phyloP scores from a whole-genome alignment of 257 asterid species.

The Echites panduratus region DNA sequence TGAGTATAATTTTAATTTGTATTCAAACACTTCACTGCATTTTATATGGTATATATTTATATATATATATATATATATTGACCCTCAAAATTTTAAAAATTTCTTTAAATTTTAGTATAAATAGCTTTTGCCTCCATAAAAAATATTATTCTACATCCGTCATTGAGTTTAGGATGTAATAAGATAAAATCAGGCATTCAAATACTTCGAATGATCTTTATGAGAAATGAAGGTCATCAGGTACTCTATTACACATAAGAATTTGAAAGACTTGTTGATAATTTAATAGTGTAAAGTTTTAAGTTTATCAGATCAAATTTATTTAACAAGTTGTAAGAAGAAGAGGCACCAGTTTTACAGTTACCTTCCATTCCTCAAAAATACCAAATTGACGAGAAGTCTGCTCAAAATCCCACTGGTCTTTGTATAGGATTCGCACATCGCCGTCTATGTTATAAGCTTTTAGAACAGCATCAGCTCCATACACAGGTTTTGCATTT shows the following conservation, averaged over 20 bases:
- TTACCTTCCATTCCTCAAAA: conserved; percentile 99
- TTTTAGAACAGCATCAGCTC: conserved; percentile 57
- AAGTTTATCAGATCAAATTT: neutral
- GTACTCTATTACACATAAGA: neutral
- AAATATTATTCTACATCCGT: no score
- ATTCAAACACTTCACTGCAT: no score
- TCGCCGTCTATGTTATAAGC: conserved; percentile 68
- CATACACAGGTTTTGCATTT: conserved; percentile 62
- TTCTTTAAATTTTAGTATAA: no score
- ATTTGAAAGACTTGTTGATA: neutral
- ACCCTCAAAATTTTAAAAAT: no score
- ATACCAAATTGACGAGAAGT: conserved; percentile 87
- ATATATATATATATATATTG: no score
- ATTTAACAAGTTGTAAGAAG: neutral
- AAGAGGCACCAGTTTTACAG: neutral
- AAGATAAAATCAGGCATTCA: neutral
- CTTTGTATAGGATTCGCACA: conserved; percentile 65
- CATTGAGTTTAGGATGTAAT: neutral
- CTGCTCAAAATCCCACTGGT: conserved; percentile 59
- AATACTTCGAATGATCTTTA: no score
- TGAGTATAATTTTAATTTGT: no score
- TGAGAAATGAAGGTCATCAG: neutral
- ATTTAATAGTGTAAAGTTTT: neutral
- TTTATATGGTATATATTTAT: no score
- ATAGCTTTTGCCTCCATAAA: no score